Evolutionary conservation across 2,329 filamentous ascomycete genomes (phyloP).

Genomic region (Aspergillus fumigatiaffinis): DNA sequence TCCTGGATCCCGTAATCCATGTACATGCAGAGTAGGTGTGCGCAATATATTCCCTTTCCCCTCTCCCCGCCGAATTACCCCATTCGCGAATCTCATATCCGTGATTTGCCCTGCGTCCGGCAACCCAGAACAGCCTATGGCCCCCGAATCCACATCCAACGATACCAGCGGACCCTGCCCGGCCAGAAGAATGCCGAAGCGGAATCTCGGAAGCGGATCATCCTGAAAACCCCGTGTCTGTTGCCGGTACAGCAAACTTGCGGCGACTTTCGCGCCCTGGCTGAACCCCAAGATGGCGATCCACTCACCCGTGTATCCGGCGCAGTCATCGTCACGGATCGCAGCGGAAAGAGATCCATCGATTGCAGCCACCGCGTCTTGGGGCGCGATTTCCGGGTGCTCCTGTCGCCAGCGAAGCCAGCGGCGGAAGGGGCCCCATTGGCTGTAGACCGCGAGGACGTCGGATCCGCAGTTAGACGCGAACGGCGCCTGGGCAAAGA

Average conservation of each 20-base stretch:
- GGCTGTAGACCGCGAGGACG: slow-evolving; percentile 61
- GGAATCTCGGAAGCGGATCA: slow-evolving; percentile 43
- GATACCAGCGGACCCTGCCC: slow-evolving; percentile 57
- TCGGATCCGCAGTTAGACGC: slow-evolving; percentile 58
- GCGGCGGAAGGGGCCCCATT: slow-evolving; percentile 61
- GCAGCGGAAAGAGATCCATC: slow-evolving; percentile 16
- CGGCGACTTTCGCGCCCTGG: slow-evolving; percentile 61
- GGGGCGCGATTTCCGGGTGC: slow-evolving; percentile 52
- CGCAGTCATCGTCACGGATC: slow-evolving; percentile 51
- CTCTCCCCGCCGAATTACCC: not conserved
- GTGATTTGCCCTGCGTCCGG: not conserved
- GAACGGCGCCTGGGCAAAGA: slow-evolving; percentile 69
- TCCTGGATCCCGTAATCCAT: slow-evolving; percentile 59
- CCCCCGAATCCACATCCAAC: slow-evolving; percentile 22
- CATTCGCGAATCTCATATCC: not conserved
- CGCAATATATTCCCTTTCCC: slow-evolving; percentile 35
- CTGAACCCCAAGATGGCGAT: slow-evolving; percentile 63
- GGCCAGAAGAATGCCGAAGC: slow-evolving; percentile 61
- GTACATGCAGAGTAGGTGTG: slow-evolving; percentile 64
- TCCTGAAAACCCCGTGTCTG: slow-evolving; percentile 44
- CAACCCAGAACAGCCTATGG: not conserved
- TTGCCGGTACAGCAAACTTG: slow-evolving; percentile 58
- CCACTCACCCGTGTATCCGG: slow-evolving; percentile 54
- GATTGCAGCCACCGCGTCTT: slow-evolving; percentile 39
- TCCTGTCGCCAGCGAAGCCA: slow-evolving; percentile 63